Percentiles rank a stretch among this genome's conserved stretches.
Evolutionary conservation across 768 basidiomycete genomes (phyloP).

Genomic region (Kwoniella dendrophila): DNA sequence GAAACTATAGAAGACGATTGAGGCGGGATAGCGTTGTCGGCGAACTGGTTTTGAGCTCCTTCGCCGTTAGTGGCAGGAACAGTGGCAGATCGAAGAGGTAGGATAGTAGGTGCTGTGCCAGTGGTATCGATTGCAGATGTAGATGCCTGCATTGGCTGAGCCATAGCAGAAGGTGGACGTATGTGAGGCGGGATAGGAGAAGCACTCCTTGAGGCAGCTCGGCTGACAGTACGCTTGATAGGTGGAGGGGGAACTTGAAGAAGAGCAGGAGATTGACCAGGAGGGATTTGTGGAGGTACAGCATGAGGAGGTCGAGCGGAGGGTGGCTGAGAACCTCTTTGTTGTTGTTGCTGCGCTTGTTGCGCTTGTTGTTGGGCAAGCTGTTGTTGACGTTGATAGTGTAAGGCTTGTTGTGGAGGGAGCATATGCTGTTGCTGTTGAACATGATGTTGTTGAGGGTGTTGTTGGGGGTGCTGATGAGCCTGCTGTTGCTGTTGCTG

Average conservation of each 20-base stretch:
- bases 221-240: slow-evolving; percentile 16
- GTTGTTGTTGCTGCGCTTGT: slow-evolving; percentile 3
- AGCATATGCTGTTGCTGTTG: slow-evolving; percentile 18
- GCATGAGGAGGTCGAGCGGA: slow-evolving; percentile 18
- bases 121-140: slow-evolving; percentile 16
- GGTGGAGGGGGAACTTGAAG: slow-evolving; percentile 26
- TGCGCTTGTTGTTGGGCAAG: neutral
- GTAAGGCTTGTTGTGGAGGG: slow-evolving; percentile 6
- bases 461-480: slow-evolving; percentile 23
- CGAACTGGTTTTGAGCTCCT: slow-evolving; percentile 4
- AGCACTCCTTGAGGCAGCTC: slow-evolving; percentile 17
- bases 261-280: slow-evolving; percentile 18
- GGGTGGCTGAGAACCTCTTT: slow-evolving; percentile 15
- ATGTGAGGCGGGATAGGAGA: slow-evolving; percentile 23
- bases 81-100: slow-evolving; percentile 13
- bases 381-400: slow-evolving; percentile 17
- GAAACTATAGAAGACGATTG: neutral
- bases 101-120: slow-evolving; percentile 11
- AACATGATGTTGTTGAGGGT: slow-evolving; percentile 11
- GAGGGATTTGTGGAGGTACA: slow-evolving; percentile 11
- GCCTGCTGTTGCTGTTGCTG: slow-evolving; percentile 19
- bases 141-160: slow-evolving; percentile 20
- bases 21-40: neutral
- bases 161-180: slow-evolving; percentile 7
- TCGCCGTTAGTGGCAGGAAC: slow-evolving; percentile 11